Conservation (phyloP, 2,329 filamentous ascomycete genomes). For the Verticillium alfalfae region DNA sequence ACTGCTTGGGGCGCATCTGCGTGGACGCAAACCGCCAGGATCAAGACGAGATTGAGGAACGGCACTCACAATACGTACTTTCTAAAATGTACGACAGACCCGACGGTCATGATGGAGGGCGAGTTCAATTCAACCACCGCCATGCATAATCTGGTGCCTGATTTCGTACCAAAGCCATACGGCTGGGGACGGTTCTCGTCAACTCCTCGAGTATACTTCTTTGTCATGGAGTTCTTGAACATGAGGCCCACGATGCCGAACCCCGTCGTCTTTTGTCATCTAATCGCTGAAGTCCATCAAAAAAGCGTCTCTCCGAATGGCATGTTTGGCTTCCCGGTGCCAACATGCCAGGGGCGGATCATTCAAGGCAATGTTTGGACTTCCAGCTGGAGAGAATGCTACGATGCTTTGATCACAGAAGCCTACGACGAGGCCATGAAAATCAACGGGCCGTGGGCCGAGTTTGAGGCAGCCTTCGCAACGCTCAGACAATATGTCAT, state of each 20-base stretch:
- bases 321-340: conserved; percentile 18
- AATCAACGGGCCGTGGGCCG: conserved; percentile 9
- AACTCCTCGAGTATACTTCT: not conserved
- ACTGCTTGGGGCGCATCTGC: no score
- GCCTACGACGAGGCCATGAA: not conserved
- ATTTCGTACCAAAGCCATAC: not conserved
- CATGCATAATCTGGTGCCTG: not conserved
- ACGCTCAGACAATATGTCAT: conserved; percentile 18
- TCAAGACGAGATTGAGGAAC: no score
- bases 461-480: conserved; percentile 13
- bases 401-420: conserved; percentile 6
- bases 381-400: conserved; percentile 30
- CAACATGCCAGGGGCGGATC: conserved; percentile 24
- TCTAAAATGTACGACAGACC: no score
- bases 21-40: no score
- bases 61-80: no score
- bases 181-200: not conserved
- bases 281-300: not conserved
- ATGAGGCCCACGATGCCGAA: not conserved
- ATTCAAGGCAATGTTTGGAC: conserved; percentile 24
- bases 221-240: not conserved
- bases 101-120: not conserved
- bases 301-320: not conserved
- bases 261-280: not conserved
- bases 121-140: not conserved